Percentiles rank a stretch among this genome's conserved stretches.
phyloP scores from a whole-genome alignment of 1,139 yeast genomes.

The Kazachstania sp. region DNA sequence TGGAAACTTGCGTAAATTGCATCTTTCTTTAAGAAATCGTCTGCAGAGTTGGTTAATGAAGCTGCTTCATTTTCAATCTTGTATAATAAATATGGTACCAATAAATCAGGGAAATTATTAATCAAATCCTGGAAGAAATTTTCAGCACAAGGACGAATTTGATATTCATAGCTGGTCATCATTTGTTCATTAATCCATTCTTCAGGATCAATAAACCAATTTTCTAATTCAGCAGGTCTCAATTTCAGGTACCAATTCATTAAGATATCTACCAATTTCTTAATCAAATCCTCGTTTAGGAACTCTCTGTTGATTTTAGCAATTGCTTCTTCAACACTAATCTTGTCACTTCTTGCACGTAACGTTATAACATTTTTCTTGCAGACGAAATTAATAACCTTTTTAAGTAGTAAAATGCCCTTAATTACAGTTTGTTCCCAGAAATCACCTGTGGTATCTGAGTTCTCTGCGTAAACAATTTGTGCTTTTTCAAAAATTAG shows the following conservation, averaged over 20 bases:
- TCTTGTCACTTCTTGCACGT: conserved; percentile 51
- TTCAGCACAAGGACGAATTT: conserved; percentile 82
- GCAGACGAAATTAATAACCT: conserved; percentile 51
- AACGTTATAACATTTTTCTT: conserved; percentile 60
- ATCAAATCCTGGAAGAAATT: conserved; percentile 72
- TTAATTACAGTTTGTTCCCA: conserved; percentile 75
- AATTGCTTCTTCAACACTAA: conserved; percentile 54
- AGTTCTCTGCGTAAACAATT: conserved; percentile 42
- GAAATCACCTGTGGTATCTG: conserved; percentile 46
- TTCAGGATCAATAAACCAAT: conserved; percentile 82
- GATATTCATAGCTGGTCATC: conserved; percentile 72
- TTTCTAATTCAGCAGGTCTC: conserved; percentile 65
- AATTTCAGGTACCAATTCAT: conserved; percentile 67
- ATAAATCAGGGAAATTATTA: conserved; percentile 50
- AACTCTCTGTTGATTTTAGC: conserved; percentile 44
- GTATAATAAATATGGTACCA: conserved; percentile 52
- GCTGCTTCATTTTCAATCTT: conserved; percentile 46
- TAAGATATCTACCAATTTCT: conserved; percentile 54
- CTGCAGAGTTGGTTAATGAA: conserved; percentile 31
- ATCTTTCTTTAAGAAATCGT: conserved; percentile 61
- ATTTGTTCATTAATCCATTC: conserved; percentile 85
- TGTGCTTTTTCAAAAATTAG: conserved; percentile 57
- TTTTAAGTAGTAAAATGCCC: conserved; percentile 58
- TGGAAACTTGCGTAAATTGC: conserved; percentile 77
- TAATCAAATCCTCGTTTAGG: conserved; percentile 49